Base-by-base conservation (phyloP, 163 green algal genomes). In the Picocystis sp. region DNA sequence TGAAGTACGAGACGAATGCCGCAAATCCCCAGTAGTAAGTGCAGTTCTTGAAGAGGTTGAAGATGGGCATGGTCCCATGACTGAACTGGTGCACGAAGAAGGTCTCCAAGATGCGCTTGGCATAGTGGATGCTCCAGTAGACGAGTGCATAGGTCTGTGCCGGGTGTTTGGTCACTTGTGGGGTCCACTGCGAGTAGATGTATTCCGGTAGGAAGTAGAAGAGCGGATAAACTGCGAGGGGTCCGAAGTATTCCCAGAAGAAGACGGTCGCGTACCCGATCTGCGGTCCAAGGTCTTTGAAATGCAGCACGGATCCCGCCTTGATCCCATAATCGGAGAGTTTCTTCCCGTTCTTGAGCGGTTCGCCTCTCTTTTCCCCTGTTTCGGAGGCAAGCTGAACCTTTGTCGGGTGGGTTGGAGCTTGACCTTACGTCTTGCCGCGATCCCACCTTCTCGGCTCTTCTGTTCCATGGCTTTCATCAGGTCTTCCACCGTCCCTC, bases 231-330 rank as follows among this genome's bases (percentile, higher is more conserved):
- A 94, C 68, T 13, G 82, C 47, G 63, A 98, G 57, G 0, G 90
- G 90, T 1, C 90, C 90, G 48, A 96, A 79, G 63, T 99, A 99
- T 66, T 99, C 90, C 70, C 80, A 93, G 66, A 98, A 92, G 64
- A 97, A 99, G 0, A 99, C 90, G 0, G 82, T 92, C 2, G 57
- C 60, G 71, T 94, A 99, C 43, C 75, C 79, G 35, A 98, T 82
- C 79, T 97, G 80, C 48, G 55, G 63, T 19, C 44, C 15, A 13
- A 34, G 15, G 21, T 45, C 13, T 35, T 62, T n/a, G 45, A 43
- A 35, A 42, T 82, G 50, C 1, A 98, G n/a, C 9, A 65, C 55
- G 3, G 62, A 61, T 1, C 79, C 78, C 25, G 84, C 66, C 0
- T 50, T 34, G 0, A 96, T 56, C 3, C 70, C 78, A 55, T 85